Evolutionary conservation across 495 filamentous ascomycete species (phyloP).

Genomic region (Penicillium herquei): DNA sequence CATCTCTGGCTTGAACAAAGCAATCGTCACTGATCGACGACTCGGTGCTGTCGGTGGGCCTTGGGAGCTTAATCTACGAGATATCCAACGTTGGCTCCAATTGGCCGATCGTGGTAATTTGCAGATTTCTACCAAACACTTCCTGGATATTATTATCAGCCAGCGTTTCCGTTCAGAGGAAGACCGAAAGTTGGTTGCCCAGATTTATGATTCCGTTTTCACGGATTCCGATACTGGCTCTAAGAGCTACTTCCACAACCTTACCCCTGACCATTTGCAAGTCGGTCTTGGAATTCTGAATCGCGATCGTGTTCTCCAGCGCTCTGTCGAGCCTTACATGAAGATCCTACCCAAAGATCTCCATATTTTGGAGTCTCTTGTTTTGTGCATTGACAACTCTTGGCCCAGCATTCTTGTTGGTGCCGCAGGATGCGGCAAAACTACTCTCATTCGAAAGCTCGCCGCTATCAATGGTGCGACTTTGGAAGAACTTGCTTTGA

Average conservation of each 20-base stretch:
- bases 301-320: constrained; percentile 58
- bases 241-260: constrained; percentile 59
- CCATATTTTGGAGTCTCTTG: constrained; percentile 74
- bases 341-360: constrained; percentile 58
- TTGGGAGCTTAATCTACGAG: constrained; percentile 97
- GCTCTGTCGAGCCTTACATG: constrained; percentile 52
- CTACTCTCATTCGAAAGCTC: constrained; percentile 71
- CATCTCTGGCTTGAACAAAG: constrained; percentile 70
- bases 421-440: constrained; percentile 83
- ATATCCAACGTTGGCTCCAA: constrained; percentile 85
- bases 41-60: constrained; percentile 83
- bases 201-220: constrained; percentile 61
- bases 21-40: constrained; percentile 60
- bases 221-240: constrained; percentile 28
- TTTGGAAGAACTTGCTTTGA: constrained; percentile 77
- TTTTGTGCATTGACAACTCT: constrained; percentile 80
- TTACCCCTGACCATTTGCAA: constrained; percentile 68
- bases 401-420: constrained; percentile 90
- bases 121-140: constrained; percentile 61
- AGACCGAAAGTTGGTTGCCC: constrained; percentile 62
- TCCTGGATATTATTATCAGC: constrained; percentile 77
- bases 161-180: constrained; percentile 76
- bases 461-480: constrained; percentile 71
- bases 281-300: constrained; percentile 72
- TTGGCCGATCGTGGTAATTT: constrained; percentile 53